Conservation (phyloP, 371 early-diverging fungal genomes). For the Enteropsectra breve region DNA sequence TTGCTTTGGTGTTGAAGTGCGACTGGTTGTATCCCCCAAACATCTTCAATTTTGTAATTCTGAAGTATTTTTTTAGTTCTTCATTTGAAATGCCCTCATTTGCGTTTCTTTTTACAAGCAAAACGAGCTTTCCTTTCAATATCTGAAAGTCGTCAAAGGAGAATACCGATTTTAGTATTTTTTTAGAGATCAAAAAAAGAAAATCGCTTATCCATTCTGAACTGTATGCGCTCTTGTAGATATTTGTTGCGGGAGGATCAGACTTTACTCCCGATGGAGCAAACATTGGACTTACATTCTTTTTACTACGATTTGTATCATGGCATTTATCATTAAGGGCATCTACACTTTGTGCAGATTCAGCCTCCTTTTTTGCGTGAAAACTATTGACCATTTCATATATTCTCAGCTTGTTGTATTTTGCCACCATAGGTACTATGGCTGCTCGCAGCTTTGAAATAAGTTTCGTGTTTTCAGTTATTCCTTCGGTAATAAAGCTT, state of each 20-base stretch:
- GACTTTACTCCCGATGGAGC: not conserved
- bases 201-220: constrained; percentile 36
- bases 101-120: constrained; percentile 42
- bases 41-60: constrained; percentile 20
- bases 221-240: not conserved
- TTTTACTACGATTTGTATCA: not conserved
- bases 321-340: no score
- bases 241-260: not conserved
- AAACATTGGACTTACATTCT: not conserved
- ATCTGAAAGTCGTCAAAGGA: constrained; percentile 38
- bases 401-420: constrained; percentile 11
- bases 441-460: not conserved
- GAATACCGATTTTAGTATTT: constrained; percentile 30
- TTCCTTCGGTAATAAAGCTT: not conserved
- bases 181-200: constrained; percentile 50
- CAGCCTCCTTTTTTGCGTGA: not conserved
- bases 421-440: not conserved
- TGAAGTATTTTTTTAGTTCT: constrained; percentile 41
- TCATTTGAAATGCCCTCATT: constrained; percentile 34
- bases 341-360: not conserved
- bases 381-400: constrained; percentile 10
- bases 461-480: not conserved
- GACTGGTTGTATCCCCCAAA: constrained; percentile 13
- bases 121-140: constrained; percentile 42
- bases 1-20: constrained; percentile 11